Evolutionary conservation across 2,329 filamentous ascomycete genomes (phyloP), one percentile per base, ranked within the genome.

Genomic region (Chaetomiaceae sp.): DNA sequence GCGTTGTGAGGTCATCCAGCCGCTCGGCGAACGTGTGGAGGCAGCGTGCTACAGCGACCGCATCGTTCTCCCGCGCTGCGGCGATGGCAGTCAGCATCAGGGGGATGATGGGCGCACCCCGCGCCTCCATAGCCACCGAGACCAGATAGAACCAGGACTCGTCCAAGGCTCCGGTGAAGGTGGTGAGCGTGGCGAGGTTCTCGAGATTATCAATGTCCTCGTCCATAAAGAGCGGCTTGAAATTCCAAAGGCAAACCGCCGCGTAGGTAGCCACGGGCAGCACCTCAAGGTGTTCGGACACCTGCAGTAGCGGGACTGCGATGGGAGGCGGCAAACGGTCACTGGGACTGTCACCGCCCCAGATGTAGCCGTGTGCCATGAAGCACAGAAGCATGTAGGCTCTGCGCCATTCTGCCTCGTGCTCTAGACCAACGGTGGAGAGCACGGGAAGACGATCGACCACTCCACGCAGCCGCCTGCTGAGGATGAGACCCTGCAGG

Each of bases 111-210:
- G 90, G 88, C 0, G 86, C 94, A 23, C 90, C 92, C 51, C 90
- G 86, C 50, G 91, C 90, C 72, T 99, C 94, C 59, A 99, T 96
- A 57, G 92, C 94, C 3, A 96, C 89, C 0, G 90, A 96, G 48
- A 97, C 84, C 11, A 99, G 78, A 68, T 97, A 99, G 68, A 99
- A 99, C 94, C 94, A 99, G 58, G 94, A 96, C 73, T 99, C 94
- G 67, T 99, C 94, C 51, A 95, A 76, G 7, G 90, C 91, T 46
- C 94, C 94, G 14, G 94, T 97, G 66, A 96, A 95, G 14, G 94
- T 96, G 64, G 85, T 83, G 56, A 97, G 77, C 2, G 89, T 94
- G 36, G 89, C 85, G 51, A 99, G 79, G 64, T 99, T 97, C 65
- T 94, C 86, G 41, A 97, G 78, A 58, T 84, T 83, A 65, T 95